Base-by-base conservation (phyloP, 768 basidiomycete genomes). In the Amyloporia xantha region DNA sequence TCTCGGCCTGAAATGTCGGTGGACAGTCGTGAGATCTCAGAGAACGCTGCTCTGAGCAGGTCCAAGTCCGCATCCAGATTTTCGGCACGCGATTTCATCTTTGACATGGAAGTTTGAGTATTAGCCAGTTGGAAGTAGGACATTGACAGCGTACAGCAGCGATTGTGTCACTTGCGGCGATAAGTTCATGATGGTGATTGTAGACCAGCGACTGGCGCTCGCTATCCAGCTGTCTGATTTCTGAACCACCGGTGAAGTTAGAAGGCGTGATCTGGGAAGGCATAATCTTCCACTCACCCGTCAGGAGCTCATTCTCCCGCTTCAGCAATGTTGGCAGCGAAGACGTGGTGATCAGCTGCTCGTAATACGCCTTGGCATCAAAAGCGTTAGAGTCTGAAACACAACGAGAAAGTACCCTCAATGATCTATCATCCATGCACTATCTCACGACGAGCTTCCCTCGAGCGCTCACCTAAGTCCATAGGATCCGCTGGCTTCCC, bases 181-280 rank as follows among this genome's bases (percentile, higher is more conserved):
- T 93, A 17, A 96, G 82, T 55, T 96, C 93, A 51, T 93, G 91
- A 59, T 96, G 93, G 60, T 94, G 92, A 58, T 94, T 92, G 62
- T 96, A 96, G 10, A 96, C 92, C 38, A 96, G 72, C 7, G 87
- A 86, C 65, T 96, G 92, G 20, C 90, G 72, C 59, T 95, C 92
- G 59, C 85, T 81, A 49, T 95, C 91, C 12, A 96, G 68, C 53
- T 91, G 79, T 26, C 88, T 75, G 51, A 96, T 94, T 65, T 95
- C 93, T 92, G 38, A n/a, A n/a, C n/a, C n/a, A n/a, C n/a, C n/a
- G n/a, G n/a, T n/a, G n/a, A n/a, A n/a, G n/a, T n/a, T n/a, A n/a
- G n/a, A n/a, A n/a, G n/a, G n/a, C n/a, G n/a, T n/a, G n/a, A n/a
- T n/a, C n/a, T n/a, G n/a, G n/a, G n/a, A n/a, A n/a, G n/a, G n/a